A percentile compares a stretch with the other conserved stretches of the same genome.
phyloP scores from a whole-genome alignment of 2,329 filamentous ascomycete genomes.

The Sordariomycetes sp. region DNA sequence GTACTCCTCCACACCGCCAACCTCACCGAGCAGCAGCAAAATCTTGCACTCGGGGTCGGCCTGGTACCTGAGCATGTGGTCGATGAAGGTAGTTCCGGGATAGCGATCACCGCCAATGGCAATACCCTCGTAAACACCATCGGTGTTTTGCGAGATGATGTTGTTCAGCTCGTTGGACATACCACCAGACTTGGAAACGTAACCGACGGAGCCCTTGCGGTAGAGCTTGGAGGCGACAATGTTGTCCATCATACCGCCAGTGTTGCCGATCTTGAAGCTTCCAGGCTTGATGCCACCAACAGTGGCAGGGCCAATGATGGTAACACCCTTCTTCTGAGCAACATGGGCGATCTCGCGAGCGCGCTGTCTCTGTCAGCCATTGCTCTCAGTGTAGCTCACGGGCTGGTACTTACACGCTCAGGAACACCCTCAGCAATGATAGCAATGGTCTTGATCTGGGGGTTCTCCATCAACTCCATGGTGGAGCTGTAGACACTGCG shows the following conservation, averaged over 20 bases:
- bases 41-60: slow-evolving; percentile 97
- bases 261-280: slow-evolving; percentile 99
- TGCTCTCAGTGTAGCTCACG: too few species aligned
- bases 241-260: slow-evolving; percentile 99
- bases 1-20: slow-evolving; percentile 99
- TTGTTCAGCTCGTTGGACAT: slow-evolving; percentile 99
- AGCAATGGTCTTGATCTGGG: slow-evolving; percentile 96
- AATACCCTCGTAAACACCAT: slow-evolving; percentile 98
- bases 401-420: slow-evolving; percentile 74
- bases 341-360: slow-evolving; percentile 96
- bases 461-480: slow-evolving; percentile 94
- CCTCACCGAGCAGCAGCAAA: slow-evolving; percentile 89
- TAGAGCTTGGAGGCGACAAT: slow-evolving; percentile 99
- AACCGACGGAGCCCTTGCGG: slow-evolving; percentile 96
- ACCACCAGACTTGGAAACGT: slow-evolving; percentile 99
- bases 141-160: slow-evolving; percentile 92
- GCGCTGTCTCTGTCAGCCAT: slow-evolving; percentile 46
- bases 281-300: slow-evolving; percentile 99
- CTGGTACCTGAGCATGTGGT: slow-evolving; percentile 95
- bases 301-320: slow-evolving; percentile 96
- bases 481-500: slow-evolving; percentile 98
- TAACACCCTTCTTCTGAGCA: slow-evolving; percentile 96
- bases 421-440: slow-evolving; percentile 99
- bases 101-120: slow-evolving; percentile 99
- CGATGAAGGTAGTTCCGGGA: slow-evolving; percentile 97